Conservation (phyloP, 208 protist genomes). For the Balamuthia mandrillaris region DNA sequence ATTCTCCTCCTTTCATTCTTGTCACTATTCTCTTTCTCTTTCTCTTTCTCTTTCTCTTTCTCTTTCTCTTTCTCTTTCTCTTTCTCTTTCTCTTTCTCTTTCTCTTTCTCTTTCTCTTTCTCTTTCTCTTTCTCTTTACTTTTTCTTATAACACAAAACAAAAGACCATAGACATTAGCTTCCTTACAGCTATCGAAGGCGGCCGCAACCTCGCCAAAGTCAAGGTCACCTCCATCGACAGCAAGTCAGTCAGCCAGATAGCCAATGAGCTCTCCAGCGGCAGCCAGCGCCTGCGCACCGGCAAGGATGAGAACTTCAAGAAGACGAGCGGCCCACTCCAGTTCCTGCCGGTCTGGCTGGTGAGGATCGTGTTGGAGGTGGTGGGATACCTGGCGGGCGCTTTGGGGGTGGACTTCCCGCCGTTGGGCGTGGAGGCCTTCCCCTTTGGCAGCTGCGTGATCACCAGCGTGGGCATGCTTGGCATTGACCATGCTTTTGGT, state of each 20-base stretch:
- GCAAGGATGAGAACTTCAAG: conserved; percentile 30
- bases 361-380: background rate
- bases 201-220: conserved; percentile 32
- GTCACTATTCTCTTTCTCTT: too few species aligned
- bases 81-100: too few species aligned
- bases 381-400: background rate
- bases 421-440: conserved; percentile 1
- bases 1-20: too few species aligned
- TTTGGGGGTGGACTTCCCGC: background rate
- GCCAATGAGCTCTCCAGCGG: background rate
- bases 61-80: too few species aligned
- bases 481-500: conserved; percentile 20
- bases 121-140: too few species aligned
- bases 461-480: conserved; percentile 29
- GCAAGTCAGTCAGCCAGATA: background rate
- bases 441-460: conserved; percentile 28
- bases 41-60: too few species aligned
- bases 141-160: too few species aligned
- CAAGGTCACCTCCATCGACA: background rate
- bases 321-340: conserved; percentile 23
- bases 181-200: conserved; percentile 14
- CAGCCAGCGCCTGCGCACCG: conserved; percentile 18
- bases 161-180: conserved; percentile 40
- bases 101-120: too few species aligned
- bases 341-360: background rate